Evolutionary conservation across 2,329 filamentous ascomycete genomes (phyloP).

Genomic region (Alternaria sp.): DNA sequence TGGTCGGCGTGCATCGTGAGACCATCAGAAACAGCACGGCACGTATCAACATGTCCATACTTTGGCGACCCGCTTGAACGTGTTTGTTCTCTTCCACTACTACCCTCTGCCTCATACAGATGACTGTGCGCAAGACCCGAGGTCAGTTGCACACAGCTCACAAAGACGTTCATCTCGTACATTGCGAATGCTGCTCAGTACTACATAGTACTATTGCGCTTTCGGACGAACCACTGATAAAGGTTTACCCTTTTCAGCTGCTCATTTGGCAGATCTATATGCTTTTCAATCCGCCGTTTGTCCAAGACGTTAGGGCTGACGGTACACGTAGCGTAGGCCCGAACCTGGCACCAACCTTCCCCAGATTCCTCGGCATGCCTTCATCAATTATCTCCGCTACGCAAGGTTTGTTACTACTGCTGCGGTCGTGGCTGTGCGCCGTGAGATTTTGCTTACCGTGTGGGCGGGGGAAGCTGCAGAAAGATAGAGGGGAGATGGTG

Average conservation of each 20-base stretch:
- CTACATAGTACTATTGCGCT: background rate
- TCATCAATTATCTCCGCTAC: background rate
- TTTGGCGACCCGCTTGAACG: too few species aligned
- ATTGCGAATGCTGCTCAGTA: too few species aligned
- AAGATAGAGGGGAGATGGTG: too few species aligned
- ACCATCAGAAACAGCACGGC: background rate
- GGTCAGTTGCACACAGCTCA: background rate
- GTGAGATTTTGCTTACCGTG: background rate
- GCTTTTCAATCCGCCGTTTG: background rate
- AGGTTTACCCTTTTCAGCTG: background rate
- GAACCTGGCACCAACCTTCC: background rate
- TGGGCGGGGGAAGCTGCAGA: too few species aligned
- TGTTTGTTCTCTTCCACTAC: background rate
- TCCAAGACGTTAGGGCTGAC: constrained; percentile 1
- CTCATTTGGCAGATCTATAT: background rate
- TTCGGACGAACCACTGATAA: background rate
- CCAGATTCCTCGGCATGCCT: background rate
- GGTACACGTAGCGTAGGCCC: background rate
- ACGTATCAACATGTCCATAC: too few species aligned
- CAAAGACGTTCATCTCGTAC: background rate
- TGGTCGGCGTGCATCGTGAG: background rate
- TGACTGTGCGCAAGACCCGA: background rate
- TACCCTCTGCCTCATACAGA: background rate
- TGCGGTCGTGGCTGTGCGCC: background rate
- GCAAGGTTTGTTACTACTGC: background rate